Percentiles rank a stretch among this genome's conserved stretches.
These are phyloP conservation scores for Xylariaceae sp. DNA, from an alignment of 2,329 filamentous ascomycete genomes.

Conservation along the genomic window DNA sequence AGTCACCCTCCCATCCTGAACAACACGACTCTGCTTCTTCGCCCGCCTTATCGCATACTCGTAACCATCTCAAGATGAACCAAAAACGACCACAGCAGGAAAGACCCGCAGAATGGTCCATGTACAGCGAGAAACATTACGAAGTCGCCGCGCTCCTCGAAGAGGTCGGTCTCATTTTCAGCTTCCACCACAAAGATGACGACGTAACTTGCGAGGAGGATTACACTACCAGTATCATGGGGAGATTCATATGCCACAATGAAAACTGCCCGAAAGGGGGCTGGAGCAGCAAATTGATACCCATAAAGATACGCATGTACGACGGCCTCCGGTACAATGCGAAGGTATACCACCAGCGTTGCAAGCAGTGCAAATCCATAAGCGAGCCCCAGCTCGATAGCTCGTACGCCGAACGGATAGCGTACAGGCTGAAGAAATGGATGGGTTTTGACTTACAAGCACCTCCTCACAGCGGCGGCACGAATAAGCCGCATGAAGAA, in stretches of 20 bases:
- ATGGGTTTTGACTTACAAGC: constrained; percentile 13
- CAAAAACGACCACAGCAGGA: background rate
- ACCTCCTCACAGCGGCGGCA: background rate
- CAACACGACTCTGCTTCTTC: no score
- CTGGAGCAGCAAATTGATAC: constrained; percentile 15
- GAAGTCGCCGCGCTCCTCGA: constrained; percentile 9
- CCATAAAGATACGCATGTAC: constrained; percentile 17
- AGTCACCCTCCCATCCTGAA: no score
- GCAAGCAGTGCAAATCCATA: constrained; percentile 19
- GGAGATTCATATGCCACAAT: constrained; percentile 19
- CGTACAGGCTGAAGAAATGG: constrained; percentile 29
- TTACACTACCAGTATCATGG: constrained; percentile 12
- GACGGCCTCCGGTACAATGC: constrained; percentile 22
- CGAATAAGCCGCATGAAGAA: constrained; percentile 11
- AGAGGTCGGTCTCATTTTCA: constrained; percentile 5
- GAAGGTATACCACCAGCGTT: constrained; percentile 26
- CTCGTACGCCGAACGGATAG: constrained; percentile 26
- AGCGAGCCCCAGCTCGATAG: constrained; percentile 20
- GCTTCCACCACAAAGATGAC: constrained; percentile 5
- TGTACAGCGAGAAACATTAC: constrained; percentile 6
- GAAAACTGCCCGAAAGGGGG: constrained; percentile 3
- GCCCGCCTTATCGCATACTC: no score
- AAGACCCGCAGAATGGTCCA: constrained; percentile 4
- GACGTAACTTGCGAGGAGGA: background rate
- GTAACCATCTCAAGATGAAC: background rate